Percentiles rank a stretch among this genome's conserved stretches.
These are phyloP conservation scores for Pachysolen tannophilus DNA, from an alignment of 805 yeast species.

Conservation along the genomic window DNA sequence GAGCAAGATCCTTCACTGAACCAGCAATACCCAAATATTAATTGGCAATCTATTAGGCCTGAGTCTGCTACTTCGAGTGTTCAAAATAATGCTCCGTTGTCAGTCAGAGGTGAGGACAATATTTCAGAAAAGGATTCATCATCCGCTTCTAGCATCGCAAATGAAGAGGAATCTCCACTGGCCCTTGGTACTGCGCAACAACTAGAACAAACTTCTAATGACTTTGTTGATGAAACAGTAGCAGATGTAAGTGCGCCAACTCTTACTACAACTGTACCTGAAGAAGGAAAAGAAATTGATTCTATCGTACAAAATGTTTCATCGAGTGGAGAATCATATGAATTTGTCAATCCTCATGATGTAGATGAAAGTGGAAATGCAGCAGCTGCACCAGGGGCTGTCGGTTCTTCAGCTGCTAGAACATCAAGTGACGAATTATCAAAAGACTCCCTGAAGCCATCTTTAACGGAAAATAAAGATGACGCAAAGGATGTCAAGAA, in stretches of 20 bases:
- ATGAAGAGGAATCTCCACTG: constrained; percentile 21
- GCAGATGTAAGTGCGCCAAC: constrained; percentile 1
- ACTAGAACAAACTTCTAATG: constrained; percentile 1
- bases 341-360: constrained; percentile 6
- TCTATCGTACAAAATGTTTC: background rate
- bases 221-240: background rate
- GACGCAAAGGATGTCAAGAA: background rate
- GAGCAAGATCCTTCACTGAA: constrained; percentile 29
- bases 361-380: constrained; percentile 2
- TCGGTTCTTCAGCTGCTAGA: background rate
- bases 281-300: no score
- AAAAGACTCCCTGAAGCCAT: background rate
- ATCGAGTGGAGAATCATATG: constrained; percentile 8
- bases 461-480: background rate
- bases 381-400: background rate
- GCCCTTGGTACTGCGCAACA: constrained; percentile 8
- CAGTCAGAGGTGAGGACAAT: constrained; percentile 74
- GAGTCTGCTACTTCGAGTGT: constrained; percentile 85
- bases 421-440: background rate
- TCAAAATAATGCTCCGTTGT: constrained; percentile 84
- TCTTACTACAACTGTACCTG: constrained; percentile 3
- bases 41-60: constrained; percentile 48
- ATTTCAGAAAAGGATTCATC: constrained; percentile 32
- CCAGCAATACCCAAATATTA: constrained; percentile 15
- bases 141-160: constrained; percentile 22